These are phyloP conservation scores for Corchorus olitorius DNA, from an alignment of 345 rosid species.

Conservation along the genomic window DNA sequence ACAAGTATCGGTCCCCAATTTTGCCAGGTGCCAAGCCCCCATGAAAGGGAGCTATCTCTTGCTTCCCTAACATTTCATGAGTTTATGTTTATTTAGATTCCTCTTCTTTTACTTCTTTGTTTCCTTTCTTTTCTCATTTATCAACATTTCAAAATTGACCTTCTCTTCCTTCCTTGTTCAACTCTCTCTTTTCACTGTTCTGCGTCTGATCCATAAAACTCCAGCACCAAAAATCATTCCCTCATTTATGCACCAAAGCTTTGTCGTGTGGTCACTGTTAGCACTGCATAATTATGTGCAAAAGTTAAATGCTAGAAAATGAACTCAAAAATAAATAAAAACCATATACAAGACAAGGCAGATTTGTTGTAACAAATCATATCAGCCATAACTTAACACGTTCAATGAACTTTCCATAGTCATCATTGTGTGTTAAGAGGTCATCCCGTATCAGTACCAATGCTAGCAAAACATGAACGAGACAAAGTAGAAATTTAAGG, in stretches of 20 bases:
- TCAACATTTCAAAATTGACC: too few species aligned
- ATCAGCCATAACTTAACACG: neutral
- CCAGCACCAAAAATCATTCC: too few species aligned
- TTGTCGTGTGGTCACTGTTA: conserved; percentile 91
- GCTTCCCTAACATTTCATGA: too few species aligned
- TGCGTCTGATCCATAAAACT: too few species aligned
- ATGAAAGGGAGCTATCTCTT: too few species aligned
- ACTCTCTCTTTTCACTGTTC: too few species aligned
- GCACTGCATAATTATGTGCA: conserved; percentile 67
- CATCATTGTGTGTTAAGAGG: neutral
- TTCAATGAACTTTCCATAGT: neutral
- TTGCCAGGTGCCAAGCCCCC: too few species aligned
- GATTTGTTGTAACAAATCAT: neutral
- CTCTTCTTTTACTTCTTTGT: too few species aligned
- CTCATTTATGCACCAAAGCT: conserved; percentile 92
- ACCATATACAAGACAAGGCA: neutral
- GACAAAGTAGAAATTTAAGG: neutral
- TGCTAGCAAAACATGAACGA: neutral
- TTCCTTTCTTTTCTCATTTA: too few species aligned
- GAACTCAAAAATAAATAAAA: conserved; percentile 20
- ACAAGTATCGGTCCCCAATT: too few species aligned
- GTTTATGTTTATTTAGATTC: too few species aligned
- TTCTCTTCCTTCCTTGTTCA: too few species aligned
- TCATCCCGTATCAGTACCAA: neutral
- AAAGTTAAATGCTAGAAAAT: conserved; percentile 24